phyloP scores from a whole-genome alignment of 1,284 basidiomycete genomes.

The Boletus hoseneyae region DNA sequence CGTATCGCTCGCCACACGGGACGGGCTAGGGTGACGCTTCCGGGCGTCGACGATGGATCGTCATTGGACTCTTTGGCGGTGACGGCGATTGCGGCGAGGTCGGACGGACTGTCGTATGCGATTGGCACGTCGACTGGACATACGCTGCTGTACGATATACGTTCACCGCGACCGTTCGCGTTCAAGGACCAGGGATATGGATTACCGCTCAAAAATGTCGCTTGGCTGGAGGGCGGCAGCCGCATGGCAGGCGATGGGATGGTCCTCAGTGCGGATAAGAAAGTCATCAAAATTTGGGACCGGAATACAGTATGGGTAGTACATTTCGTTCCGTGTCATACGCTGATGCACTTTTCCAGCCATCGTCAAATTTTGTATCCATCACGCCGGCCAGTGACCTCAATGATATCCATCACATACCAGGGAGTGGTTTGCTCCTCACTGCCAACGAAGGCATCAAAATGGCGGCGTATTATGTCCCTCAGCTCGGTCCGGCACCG shows the following conservation, averaged over 20 bases:
- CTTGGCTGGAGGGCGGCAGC: constrained; percentile 87
- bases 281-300: constrained; percentile 96
- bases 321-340: not conserved
- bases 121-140: constrained; percentile 95
- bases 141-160: constrained; percentile 92
- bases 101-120: constrained; percentile 91
- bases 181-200: constrained; percentile 98
- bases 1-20: constrained; percentile 50
- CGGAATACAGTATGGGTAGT: constrained; percentile 63
- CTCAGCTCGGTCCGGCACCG: constrained; percentile 94
- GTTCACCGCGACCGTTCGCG: constrained; percentile 80
- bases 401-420: constrained; percentile 86
- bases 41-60: constrained; percentile 42
- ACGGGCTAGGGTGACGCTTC: constrained; percentile 33
- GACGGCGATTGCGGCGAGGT: constrained; percentile 80
- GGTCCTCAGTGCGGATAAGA: constrained; percentile 87
- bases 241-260: constrained; percentile 84
- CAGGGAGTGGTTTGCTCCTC: constrained; percentile 81
- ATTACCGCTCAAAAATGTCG: constrained; percentile 81
- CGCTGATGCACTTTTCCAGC: constrained; percentile 41
- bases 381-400: constrained; percentile 88
- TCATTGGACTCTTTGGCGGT: constrained; percentile 54
- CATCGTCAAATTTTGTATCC: constrained; percentile 86
- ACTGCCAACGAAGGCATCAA: constrained; percentile 92
- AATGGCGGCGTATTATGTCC: constrained; percentile 91